Evolutionary conservation across 495 filamentous ascomycete genomes (phyloP).

Genomic region (Darksidea phi): DNA sequence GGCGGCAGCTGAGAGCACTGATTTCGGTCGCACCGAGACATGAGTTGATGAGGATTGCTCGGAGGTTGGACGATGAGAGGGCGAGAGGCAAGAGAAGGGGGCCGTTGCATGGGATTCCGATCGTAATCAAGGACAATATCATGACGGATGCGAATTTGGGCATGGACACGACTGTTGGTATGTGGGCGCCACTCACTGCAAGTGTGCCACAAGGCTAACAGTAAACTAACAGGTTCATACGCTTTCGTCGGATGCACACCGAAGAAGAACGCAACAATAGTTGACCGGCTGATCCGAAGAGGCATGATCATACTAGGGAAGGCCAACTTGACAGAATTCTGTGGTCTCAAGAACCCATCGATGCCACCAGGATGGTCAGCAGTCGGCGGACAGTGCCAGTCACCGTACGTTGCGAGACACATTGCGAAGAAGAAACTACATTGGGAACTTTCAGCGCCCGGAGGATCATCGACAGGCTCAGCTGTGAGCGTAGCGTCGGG

Average conservation of each 20-base stretch:
- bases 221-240: conserved; percentile 36
- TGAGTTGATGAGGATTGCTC: conserved; percentile 39
- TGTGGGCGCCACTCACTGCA: background rate
- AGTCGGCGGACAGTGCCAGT: conserved; percentile 41
- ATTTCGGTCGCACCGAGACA: conserved; percentile 43
- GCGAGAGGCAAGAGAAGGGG: conserved; percentile 37
- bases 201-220: conserved; percentile 22
- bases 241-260: conserved; percentile 42
- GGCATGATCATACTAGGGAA: conserved; percentile 42
- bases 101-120: conserved; percentile 48
- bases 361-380: conserved; percentile 42
- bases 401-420: conserved; percentile 37
- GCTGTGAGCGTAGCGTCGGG: conserved; percentile 39
- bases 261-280: conserved; percentile 42
- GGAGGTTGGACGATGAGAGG: conserved; percentile 43
- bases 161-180: conserved; percentile 39
- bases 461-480: conserved; percentile 39
- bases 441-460: conserved; percentile 33
- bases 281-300: conserved; percentile 39
- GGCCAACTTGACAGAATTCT: conserved; percentile 42
- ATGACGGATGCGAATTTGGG: conserved; percentile 37
- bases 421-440: conserved; percentile 34
- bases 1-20: conserved; percentile 43
- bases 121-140: conserved; percentile 45
- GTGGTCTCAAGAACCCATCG: conserved; percentile 36